These are phyloP conservation scores for Serendipita sp. DNA, from an alignment of 768 basidiomycete genomes.

Conservation along the genomic window DNA sequence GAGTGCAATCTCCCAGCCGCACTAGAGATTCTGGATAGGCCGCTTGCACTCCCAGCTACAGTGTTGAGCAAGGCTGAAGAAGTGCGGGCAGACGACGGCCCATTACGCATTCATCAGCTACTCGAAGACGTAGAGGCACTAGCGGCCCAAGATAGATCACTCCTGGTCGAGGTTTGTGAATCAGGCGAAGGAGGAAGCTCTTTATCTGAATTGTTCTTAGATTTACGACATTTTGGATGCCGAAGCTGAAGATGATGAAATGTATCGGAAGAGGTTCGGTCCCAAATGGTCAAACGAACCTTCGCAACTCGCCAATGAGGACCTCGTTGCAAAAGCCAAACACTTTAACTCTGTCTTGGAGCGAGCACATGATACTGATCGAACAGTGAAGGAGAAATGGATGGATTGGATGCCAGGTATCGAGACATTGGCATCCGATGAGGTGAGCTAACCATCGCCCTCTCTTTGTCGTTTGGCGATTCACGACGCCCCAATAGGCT, in stretches of 20 bases:
- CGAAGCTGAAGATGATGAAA: conserved; percentile 75
- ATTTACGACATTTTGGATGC: conserved; percentile 81
- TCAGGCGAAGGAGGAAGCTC: not conserved
- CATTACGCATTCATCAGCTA: conserved; percentile 48
- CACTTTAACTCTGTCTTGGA: conserved; percentile 57
- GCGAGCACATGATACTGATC: conserved; percentile 63
- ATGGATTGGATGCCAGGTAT: conserved; percentile 73
- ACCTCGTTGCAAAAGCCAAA: conserved; percentile 52
- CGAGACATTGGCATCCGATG: conserved; percentile 51
- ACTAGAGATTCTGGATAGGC: conserved; percentile 74
- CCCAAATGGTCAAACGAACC: conserved; percentile 34
- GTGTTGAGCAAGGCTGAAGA: conserved; percentile 74
- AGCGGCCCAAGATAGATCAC: conserved; percentile 38
- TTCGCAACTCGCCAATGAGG: conserved; percentile 66
- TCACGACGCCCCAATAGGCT: conserved; percentile 18
- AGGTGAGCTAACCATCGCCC: conserved; percentile 22
- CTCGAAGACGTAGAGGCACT: conserved; percentile 60
- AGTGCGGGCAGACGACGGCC: conserved; percentile 64
- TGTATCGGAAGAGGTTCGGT: conserved; percentile 36
- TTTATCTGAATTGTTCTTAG: conserved; percentile 26
- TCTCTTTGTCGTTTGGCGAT: not conserved
- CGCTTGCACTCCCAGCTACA: conserved; percentile 78
- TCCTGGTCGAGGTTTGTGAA: conserved; percentile 58
- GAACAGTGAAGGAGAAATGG: conserved; percentile 67
- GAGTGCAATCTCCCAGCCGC: conserved; percentile 68